These are phyloP conservation scores for Hemisphaericaspora subhashii DNA, from an alignment of 1,139 yeast species.

Conservation along the genomic window DNA sequence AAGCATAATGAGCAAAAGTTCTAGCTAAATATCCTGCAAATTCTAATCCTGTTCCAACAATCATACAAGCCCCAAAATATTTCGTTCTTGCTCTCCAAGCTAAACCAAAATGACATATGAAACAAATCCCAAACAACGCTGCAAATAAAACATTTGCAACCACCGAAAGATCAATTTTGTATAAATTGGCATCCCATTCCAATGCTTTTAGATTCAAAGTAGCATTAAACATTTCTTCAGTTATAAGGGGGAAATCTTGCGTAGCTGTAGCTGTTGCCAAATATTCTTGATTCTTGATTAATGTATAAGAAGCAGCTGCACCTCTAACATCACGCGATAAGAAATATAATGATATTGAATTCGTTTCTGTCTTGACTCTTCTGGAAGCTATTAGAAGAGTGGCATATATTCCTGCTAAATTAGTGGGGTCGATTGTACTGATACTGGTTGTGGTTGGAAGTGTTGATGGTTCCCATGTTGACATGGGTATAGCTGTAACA, in stretches of 20 bases:
- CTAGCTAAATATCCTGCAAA: conserved; percentile 72
- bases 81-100: conserved; percentile 51
- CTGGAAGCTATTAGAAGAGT: conserved; percentile 10
- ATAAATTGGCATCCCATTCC: conserved; percentile 27
- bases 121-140: conserved; percentile 21
- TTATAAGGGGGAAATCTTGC: conserved; percentile 28
- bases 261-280: conserved; percentile 42
- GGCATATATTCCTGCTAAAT: conserved; percentile 17
- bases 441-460: conserved; percentile 15
- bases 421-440: conserved; percentile 20
- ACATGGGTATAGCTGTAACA: no score
- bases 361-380: conserved; percentile 17
- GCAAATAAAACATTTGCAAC: conserved; percentile 27
- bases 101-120: conserved; percentile 23
- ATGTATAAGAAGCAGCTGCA: conserved; percentile 39
- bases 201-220: conserved; percentile 28
- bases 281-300: conserved; percentile 29
- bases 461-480: conserved; percentile 21
- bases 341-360: conserved; percentile 12
- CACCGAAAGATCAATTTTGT: conserved; percentile 30
- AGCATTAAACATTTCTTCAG: conserved; percentile 34
- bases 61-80: conserved; percentile 70
- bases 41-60: conserved; percentile 63
- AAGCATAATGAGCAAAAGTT: conserved; percentile 36
- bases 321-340: conserved; percentile 21